A percentile compares a stretch with the other conserved stretches of the same genome.
These are phyloP conservation scores for Chytridium lagenaria DNA, from an alignment of 371 early-diverging fungal species.

Conservation along the genomic window DNA sequence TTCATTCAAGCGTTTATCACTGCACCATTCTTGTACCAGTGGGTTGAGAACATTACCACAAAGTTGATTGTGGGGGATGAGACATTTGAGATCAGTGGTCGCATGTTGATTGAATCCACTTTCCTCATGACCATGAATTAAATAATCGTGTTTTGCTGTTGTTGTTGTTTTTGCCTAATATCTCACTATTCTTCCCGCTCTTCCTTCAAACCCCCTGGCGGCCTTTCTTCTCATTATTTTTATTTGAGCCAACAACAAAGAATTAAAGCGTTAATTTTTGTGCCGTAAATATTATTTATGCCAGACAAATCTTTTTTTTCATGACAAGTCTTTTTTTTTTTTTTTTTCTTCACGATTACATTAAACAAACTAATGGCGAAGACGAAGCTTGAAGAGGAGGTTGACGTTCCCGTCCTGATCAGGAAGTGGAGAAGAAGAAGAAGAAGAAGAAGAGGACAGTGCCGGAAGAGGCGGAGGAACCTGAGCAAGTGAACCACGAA, in stretches of 20 bases:
- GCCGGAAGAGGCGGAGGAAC: background rate
- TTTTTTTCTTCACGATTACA: conserved; percentile 14
- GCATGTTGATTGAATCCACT: conserved; percentile 68
- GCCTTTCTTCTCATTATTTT: too few species aligned
- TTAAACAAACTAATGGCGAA: conserved; percentile 19
- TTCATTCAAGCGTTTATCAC: conserved; percentile 90
- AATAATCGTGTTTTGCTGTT: too few species aligned
- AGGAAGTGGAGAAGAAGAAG: conserved; percentile 26
- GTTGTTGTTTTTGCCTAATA: too few species aligned
- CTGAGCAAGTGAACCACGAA: background rate
- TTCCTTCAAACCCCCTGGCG: too few species aligned
- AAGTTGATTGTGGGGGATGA: conserved; percentile 72
- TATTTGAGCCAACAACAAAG: too few species aligned
- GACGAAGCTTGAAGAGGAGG: background rate
- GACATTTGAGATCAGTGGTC: conserved; percentile 62
- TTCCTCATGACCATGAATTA: conserved; percentile 29
- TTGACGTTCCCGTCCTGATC: background rate
- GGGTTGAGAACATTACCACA: conserved; percentile 51
- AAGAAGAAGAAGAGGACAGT: conserved; percentile 36
- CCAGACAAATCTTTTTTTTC: conserved; percentile 14
- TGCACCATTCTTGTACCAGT: conserved; percentile 92
- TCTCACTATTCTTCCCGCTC: too few species aligned
- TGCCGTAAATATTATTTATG: too few species aligned
- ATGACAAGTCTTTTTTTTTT: conserved; percentile 23
- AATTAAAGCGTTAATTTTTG: too few species aligned